These are phyloP conservation scores for Cicer judaicum DNA, from an alignment of 306 rosid genomes.

Conservation along the genomic window DNA sequence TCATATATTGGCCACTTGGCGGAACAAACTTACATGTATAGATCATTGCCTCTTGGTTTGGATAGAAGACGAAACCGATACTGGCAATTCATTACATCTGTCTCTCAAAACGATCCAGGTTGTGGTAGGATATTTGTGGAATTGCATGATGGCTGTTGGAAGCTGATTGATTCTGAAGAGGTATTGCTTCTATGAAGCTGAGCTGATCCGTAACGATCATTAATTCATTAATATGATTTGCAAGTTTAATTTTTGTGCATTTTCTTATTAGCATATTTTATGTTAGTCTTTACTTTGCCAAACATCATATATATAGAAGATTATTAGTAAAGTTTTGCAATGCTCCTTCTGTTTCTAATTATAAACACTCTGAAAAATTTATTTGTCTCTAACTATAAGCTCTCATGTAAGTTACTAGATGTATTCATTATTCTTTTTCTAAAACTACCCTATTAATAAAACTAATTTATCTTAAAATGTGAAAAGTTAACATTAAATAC, in stretches of 20 bases:
- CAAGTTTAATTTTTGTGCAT: slow-evolving; percentile 25
- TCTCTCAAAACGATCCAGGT: slow-evolving; percentile 79
- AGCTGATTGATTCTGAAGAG: slow-evolving; percentile 78
- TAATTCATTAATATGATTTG: slow-evolving; percentile 18
- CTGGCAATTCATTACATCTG: slow-evolving; percentile 73
- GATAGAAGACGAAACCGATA: slow-evolving; percentile 79
- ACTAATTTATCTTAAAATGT: too few relatives aligned
- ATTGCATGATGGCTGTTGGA: slow-evolving; percentile 68
- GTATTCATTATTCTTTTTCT: too few relatives aligned
- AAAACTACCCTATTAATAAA: too few relatives aligned
- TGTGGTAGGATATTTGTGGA: slow-evolving; percentile 85
- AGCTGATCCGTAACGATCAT: slow-evolving; percentile 31
- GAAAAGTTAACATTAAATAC: too few relatives aligned
- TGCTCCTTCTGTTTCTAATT: background rate
- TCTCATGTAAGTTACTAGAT: too few relatives aligned
- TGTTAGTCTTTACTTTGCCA: slow-evolving; percentile 6
- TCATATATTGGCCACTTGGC: slow-evolving; percentile 67
- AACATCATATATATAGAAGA: slow-evolving; percentile 25
- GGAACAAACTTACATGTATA: slow-evolving; percentile 67
- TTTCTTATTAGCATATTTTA: slow-evolving; percentile 17
- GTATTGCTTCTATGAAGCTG: slow-evolving; percentile 50
- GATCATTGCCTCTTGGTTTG: slow-evolving; percentile 80
- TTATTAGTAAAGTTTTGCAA: slow-evolving; percentile 15
- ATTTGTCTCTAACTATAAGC: too few relatives aligned
- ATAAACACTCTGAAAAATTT: too few relatives aligned